These are phyloP conservation scores for Vanilla planifolia DNA, from an alignment of 106 monocot species.

Conservation along the genomic window DNA sequence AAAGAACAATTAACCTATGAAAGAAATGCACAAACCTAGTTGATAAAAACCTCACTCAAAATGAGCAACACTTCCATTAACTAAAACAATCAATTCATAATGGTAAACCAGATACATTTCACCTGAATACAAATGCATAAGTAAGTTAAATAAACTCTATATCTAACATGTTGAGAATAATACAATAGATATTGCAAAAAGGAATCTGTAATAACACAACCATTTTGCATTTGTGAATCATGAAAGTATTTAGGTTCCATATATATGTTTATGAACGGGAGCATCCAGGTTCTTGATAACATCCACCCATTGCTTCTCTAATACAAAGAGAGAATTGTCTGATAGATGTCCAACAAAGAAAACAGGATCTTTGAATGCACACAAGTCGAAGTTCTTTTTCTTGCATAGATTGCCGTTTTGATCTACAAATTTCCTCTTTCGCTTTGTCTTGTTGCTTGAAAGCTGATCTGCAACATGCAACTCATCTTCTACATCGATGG, in stretches of 20 bases:
- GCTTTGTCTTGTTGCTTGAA: constrained; percentile 23
- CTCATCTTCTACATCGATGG: constrained; percentile 38
- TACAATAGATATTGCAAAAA: too few relatives aligned
- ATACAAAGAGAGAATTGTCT: constrained; percentile 56
- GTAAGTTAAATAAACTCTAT: too few relatives aligned
- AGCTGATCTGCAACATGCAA: constrained; percentile 8
- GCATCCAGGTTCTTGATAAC: constrained; percentile 60
- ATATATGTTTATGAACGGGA: constrained; percentile 90
- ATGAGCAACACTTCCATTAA: too few relatives aligned
- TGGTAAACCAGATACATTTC: too few relatives aligned
- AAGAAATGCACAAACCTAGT: too few relatives aligned
- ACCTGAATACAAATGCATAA: too few relatives aligned
- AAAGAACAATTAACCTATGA: too few relatives aligned
- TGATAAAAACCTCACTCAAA: too few relatives aligned
- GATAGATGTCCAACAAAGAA: constrained; percentile 71
- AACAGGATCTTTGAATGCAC: constrained; percentile 51
- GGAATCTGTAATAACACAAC: neutral
- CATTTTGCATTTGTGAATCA: neutral
- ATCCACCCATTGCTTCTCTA: constrained; percentile 85
- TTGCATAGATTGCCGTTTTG: constrained; percentile 13
- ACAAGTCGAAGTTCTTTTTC: constrained; percentile 69
- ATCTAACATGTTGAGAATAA: too few relatives aligned
- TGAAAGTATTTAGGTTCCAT: constrained; percentile 45
- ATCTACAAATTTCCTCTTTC: constrained; percentile 31
- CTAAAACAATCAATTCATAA: too few relatives aligned